These are phyloP conservation scores for Termitomyces eurrhizus DNA, from an alignment of 768 basidiomycete genomes.

Conservation along the genomic window DNA sequence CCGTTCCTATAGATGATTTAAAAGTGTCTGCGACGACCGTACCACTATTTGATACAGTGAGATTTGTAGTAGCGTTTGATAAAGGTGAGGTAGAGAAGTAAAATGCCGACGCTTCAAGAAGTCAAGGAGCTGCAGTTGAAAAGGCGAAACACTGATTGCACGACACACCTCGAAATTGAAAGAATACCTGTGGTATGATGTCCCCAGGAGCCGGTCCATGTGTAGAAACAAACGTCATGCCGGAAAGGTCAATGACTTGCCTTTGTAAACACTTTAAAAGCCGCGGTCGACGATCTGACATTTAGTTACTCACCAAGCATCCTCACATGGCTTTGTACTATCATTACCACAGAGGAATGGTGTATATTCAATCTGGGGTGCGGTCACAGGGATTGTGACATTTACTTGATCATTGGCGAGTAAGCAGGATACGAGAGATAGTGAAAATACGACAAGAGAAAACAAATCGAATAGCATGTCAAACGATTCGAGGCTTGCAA, in stretches of 20 bases:
- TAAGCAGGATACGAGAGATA: slow-evolving; percentile 9
- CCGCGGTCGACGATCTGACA: not conserved
- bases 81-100: slow-evolving; percentile 37
- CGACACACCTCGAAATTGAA: slow-evolving; percentile 47
- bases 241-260: slow-evolving; percentile 17
- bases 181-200: slow-evolving; percentile 54
- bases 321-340: slow-evolving; percentile 30
- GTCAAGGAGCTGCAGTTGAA: not conserved
- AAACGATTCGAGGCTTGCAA: slow-evolving; percentile 1
- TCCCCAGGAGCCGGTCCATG: slow-evolving; percentile 39
- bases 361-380: slow-evolving; percentile 40
- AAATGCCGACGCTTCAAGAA: slow-evolving; percentile 35
- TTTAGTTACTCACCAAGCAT: slow-evolving; percentile 37
- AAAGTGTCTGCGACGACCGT: slow-evolving; percentile 29
- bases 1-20: slow-evolving; percentile 36
- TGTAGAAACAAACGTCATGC: slow-evolving; percentile 29
- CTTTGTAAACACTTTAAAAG: slow-evolving; percentile 9
- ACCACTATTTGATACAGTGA: slow-evolving; percentile 42
- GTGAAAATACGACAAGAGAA: slow-evolving; percentile 4
- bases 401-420: slow-evolving; percentile 22
- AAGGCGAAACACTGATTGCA: not conserved
- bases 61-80: slow-evolving; percentile 50
- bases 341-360: slow-evolving; percentile 40
- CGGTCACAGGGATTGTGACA: slow-evolving; percentile 32
- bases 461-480: slow-evolving; percentile 9